A percentile compares a stretch with the other conserved stretches of the same genome.
These are phyloP conservation scores for Bacidia gigantensis DNA, from an alignment of 495 filamentous ascomycete species.

Conservation along the genomic window DNA sequence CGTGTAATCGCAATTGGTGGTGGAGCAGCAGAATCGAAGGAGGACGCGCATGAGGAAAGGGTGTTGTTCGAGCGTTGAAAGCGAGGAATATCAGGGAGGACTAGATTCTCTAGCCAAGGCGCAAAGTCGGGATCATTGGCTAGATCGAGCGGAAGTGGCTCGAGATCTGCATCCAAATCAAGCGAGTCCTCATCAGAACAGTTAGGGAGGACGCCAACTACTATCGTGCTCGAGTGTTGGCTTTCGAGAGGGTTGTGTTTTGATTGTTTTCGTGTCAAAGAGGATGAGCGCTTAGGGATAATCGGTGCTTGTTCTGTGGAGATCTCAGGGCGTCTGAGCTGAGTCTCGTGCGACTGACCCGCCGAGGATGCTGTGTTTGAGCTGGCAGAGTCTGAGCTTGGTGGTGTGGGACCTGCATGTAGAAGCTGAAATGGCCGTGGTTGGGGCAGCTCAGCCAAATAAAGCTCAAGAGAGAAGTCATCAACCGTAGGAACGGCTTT, in stretches of 20 bases:
- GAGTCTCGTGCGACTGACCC: not conserved
- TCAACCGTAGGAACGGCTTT: not conserved
- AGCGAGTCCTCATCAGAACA: not conserved
- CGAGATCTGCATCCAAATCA: constrained; percentile 12
- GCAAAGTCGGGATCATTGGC: not conserved
- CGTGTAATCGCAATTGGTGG: constrained; percentile 7
- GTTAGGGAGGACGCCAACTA: not conserved
- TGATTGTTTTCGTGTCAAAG: not conserved
- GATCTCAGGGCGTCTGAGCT: not conserved
- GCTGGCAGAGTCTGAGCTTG: not conserved
- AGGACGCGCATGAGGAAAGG: not conserved
- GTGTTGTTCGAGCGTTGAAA: not conserved
- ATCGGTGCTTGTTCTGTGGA: not conserved
- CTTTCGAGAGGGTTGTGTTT: not conserved
- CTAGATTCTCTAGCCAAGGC: constrained; percentile 3
- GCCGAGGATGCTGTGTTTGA: not conserved
- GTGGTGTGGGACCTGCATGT: not conserved
- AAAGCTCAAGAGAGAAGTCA: constrained; percentile 1
- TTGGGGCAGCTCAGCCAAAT: not conserved
- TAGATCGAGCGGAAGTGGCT: constrained; percentile 4
- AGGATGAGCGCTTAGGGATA: not conserved
- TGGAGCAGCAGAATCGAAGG: constrained; percentile 14
- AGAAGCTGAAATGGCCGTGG: not conserved
- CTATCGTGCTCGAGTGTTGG: not conserved
- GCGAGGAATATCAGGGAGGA: not conserved